These are phyloP conservation scores for Discostella stelligeroides DNA, from an alignment of 108 stramenopile species.

Conservation along the genomic window DNA sequence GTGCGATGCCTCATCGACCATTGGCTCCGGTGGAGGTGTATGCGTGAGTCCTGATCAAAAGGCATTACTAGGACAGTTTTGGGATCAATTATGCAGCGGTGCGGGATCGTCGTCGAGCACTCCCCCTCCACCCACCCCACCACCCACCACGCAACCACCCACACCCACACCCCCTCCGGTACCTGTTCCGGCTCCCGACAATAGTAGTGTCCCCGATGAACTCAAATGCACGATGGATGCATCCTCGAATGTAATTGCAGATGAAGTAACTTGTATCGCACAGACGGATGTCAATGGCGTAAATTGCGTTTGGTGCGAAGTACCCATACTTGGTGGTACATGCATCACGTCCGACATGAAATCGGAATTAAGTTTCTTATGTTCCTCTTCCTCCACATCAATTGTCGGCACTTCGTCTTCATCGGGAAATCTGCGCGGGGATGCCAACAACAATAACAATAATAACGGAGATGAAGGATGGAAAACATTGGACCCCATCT, in stretches of 20 bases:
- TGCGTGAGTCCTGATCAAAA: slow-evolving; percentile 31
- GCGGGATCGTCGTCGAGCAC: slow-evolving; percentile 3
- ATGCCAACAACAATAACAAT: not conserved
- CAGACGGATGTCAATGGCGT: slow-evolving; percentile 17
- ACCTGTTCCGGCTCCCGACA: slow-evolving; percentile 18
- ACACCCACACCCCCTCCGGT: slow-evolving; percentile 6
- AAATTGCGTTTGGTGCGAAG: slow-evolving; percentile 39
- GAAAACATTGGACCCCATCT: slow-evolving; percentile 35
- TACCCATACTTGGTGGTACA: slow-evolving; percentile 37
- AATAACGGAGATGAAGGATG: slow-evolving; percentile 11
- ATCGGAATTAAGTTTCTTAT: slow-evolving; percentile 21
- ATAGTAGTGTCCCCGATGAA: slow-evolving; percentile 9
- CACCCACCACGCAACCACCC: not conserved
- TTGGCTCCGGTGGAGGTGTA: slow-evolving; percentile 11
- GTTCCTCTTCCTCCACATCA: slow-evolving; percentile 4
- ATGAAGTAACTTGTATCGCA: slow-evolving; percentile 24
- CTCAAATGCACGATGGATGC: slow-evolving; percentile 26
- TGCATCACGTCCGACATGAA: slow-evolving; percentile 32
- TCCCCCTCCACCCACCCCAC: not conserved
- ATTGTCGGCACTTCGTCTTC: too few relatives aligned
- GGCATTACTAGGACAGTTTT: slow-evolving; percentile 21
- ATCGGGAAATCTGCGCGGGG: not conserved
- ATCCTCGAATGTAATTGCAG: slow-evolving; percentile 12
- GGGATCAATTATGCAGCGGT: slow-evolving; percentile 23
- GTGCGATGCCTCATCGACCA: slow-evolving; percentile 32